These are phyloP conservation scores for Parafenestella ontariensis DNA, from an alignment of 2,329 filamentous ascomycete species.

Conservation along the genomic window DNA sequence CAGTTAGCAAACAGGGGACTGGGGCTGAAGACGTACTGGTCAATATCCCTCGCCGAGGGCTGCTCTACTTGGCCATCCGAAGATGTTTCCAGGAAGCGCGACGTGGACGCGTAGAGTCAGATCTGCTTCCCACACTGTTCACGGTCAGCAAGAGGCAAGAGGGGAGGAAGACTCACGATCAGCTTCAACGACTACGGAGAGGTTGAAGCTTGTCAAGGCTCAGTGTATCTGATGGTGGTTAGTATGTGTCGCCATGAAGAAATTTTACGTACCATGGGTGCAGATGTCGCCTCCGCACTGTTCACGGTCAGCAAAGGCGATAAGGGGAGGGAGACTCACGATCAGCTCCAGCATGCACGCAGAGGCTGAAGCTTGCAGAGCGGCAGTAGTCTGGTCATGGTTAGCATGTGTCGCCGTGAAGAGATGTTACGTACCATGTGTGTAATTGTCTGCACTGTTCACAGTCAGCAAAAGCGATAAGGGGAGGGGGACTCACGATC, in stretches of 20 bases:
- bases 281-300: too few relatives aligned
- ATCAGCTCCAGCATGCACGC: not conserved
- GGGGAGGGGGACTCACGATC: not conserved
- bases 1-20: not conserved
- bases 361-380: too few relatives aligned
- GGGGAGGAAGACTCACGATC: not conserved
- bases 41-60: not conserved
- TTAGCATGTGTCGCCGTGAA: too few relatives aligned
- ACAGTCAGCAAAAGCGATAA: not conserved
- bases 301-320: not conserved
- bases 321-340: not conserved
- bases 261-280: too few relatives aligned
- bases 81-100: slow-evolving; percentile 14
- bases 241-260: too few relatives aligned
- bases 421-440: too few relatives aligned
- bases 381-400: not conserved
- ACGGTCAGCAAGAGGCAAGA: not conserved
- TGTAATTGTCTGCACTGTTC: too few relatives aligned
- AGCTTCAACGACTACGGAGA: not conserved
- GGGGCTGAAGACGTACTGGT: not conserved
- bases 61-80: slow-evolving; percentile 13
- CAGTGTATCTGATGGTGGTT: not conserved
- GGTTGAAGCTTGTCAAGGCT: too few relatives aligned
- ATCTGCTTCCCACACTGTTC: slow-evolving; percentile 7
- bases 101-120: slow-evolving; percentile 18